Evolutionary conservation across 768 basidiomycete species (phyloP).

Genomic region (Sporobolomyces pararoseus): DNA sequence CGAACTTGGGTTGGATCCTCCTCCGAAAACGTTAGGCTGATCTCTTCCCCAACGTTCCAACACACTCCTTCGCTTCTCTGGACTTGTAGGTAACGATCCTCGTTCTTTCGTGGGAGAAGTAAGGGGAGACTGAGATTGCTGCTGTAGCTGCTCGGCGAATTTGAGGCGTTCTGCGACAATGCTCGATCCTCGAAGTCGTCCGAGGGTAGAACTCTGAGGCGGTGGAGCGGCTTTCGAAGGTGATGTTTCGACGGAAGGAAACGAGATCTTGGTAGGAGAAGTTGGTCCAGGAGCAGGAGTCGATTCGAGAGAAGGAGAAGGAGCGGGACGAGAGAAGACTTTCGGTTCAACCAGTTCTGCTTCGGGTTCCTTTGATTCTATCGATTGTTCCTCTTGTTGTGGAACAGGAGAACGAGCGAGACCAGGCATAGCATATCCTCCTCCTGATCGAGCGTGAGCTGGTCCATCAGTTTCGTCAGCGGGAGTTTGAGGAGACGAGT

Average conservation of each 20-base stretch:
- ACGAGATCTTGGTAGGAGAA: not conserved
- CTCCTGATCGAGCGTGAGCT: constrained; percentile 15
- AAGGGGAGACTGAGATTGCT: not conserved
- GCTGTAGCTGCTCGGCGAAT: not conserved
- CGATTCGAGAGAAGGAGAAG: not conserved
- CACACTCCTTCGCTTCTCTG: constrained; percentile 29
- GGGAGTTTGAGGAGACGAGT: not conserved
- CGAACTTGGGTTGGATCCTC: constrained; percentile 10
- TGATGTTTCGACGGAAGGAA: not conserved
- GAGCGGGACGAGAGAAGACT: constrained; percentile 16
- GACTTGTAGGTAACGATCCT: constrained; percentile 2
- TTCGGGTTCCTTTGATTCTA: not conserved
- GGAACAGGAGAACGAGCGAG: too few species aligned
- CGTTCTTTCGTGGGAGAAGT: constrained; percentile 7
- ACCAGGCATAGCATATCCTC: constrained; percentile 19
- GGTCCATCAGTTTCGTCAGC: not conserved
- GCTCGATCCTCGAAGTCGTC: constrained; percentile 23
- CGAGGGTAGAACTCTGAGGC: constrained; percentile 18
- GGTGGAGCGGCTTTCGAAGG: not conserved
- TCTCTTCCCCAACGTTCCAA: constrained; percentile 32
- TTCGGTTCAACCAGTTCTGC: constrained; percentile 33
- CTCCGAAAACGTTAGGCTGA: constrained; percentile 21
- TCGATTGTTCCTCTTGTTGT: not conserved
- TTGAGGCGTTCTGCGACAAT: constrained; percentile 39
- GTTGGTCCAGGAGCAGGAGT: not conserved